Evolutionary conservation across 768 basidiomycete species (phyloP).

Genomic region (Tricholomella constricta): DNA sequence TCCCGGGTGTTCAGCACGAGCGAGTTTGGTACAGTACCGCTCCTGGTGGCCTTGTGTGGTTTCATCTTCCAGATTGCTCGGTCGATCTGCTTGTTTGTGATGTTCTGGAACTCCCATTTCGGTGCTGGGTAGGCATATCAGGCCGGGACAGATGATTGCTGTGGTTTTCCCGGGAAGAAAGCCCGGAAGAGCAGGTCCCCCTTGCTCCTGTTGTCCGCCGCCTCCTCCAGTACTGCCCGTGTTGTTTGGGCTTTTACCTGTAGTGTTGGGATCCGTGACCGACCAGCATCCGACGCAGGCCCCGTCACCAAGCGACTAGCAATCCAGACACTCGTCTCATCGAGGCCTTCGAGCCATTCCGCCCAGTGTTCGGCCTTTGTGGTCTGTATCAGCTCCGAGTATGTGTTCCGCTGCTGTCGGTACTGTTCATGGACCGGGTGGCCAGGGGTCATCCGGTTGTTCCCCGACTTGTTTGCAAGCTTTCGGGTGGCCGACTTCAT

Average conservation of each 20-base stretch:
- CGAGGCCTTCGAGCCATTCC: no score
- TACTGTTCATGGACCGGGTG: no score
- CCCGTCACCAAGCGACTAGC: no score
- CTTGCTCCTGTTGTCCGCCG: conserved; percentile 28
- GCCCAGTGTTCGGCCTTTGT: conserved; percentile 30
- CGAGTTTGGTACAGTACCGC: conserved; percentile 28
- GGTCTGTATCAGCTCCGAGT: no score
- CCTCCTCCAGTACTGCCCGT: neutral
- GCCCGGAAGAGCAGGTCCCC: conserved; percentile 15
- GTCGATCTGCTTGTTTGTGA: conserved; percentile 29
- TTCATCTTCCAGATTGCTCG: conserved; percentile 26
- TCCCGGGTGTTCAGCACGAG: conserved; percentile 28
- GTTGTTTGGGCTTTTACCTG: neutral
- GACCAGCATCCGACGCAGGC: no score
- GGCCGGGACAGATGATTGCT: neutral
- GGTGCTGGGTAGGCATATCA: conserved; percentile 28
- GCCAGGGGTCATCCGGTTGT: no score
- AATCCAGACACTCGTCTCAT: no score
- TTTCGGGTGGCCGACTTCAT: conserved; percentile 2
- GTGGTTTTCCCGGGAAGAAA: conserved; percentile 30
- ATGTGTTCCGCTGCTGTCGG: conserved; percentile 9
- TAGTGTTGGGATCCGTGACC: conserved; percentile 30
- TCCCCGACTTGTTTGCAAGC: no score
- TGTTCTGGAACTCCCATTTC: conserved; percentile 1
- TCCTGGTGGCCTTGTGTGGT: conserved; percentile 35